Evolutionary conservation across 192 early-diverging fungal genomes (phyloP), one percentile per base, ranked within the genome.

Genomic region (Powellomyces hirtus): DNA sequence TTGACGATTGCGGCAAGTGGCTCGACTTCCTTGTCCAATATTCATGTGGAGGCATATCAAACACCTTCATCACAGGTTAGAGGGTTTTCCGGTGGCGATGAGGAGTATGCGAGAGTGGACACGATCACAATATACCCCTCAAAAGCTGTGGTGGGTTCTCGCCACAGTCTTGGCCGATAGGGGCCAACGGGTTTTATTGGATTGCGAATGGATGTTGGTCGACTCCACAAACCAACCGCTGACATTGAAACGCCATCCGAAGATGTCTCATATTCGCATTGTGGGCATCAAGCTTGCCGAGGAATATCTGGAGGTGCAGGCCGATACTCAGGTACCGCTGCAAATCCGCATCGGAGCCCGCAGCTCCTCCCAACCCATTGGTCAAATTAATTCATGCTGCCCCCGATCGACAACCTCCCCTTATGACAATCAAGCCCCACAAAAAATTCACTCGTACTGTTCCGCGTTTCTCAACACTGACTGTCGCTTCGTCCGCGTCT

Each of bases 111-210:
- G 46, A 3, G 46, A 42, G 40, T 42, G 10, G 40, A 42, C 18
- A 42, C 10, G 8, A 18, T 13, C 40, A 42, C 10, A 18, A 13
- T 8, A 42, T 42, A 18, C 40, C 18, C 40, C 82, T 95, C 62
- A 95, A 95, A 73, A 90, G 90, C 30, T 95, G 93, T 65, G 86
- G 74, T 20, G 86, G 83, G 20, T 88, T 77, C 77, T 77, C 61
- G 70, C 80, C 87, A 11, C 45, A 45, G 5, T 51, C 74, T 6
- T 91, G 88, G 88, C 80, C 82, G 3, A 64, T 91, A 8, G 72
- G 76, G 1, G 49, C 59, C 11, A 79, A 78, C 33, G 89, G 89
- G 0, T 62, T 91, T 53, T 59, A 81, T 79, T 82, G 49, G 89
- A 90, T 74, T 81, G 89, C 37, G 75, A 81, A 49, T 90, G 84